Percentiles rank a stretch among this genome's conserved stretches.
Evolutionary conservation across 306 rosid genomes (phyloP).

Genomic region (Senna siamea): DNA sequence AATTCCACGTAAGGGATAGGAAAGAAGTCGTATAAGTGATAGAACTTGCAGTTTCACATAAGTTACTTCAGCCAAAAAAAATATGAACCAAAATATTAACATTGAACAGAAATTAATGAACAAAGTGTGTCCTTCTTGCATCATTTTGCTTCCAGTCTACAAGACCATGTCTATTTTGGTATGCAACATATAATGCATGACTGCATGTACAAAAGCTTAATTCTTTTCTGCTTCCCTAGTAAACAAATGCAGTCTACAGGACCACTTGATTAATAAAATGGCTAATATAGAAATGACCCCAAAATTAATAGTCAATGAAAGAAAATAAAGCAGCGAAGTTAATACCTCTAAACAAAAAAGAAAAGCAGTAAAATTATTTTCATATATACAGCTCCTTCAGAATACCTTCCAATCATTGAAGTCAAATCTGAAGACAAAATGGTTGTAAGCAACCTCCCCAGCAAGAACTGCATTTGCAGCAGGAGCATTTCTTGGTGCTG

Average conservation of each 20-base stretch:
- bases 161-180: neutral
- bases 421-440: slow-evolving; percentile 59
- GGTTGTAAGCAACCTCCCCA: slow-evolving; percentile 46
- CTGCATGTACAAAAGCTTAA: neutral
- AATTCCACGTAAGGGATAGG: slow-evolving; percentile 16
- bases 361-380: neutral
- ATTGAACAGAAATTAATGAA: neutral
- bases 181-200: neutral
- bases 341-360: neutral
- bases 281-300: neutral
- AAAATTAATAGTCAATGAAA: neutral
- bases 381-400: neutral
- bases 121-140: slow-evolving; percentile 7
- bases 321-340: neutral
- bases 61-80: slow-evolving; percentile 14
- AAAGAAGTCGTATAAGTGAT: neutral
- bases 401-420: slow-evolving; percentile 60
- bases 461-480: slow-evolving; percentile 44
- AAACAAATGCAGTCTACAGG: slow-evolving; percentile 1
- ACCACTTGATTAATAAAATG: slow-evolving; percentile 10
- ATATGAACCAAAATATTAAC: neutral
- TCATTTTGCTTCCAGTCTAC: slow-evolving; percentile 8
- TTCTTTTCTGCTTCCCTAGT: neutral
- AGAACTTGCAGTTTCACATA: slow-evolving; percentile 10
- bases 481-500: slow-evolving; percentile 66